Percentiles rank a stretch among this genome's conserved stretches.
Conservation (phyloP, 2,329 filamentous ascomycete species). For the Clonostachys chloroleuca region DNA sequence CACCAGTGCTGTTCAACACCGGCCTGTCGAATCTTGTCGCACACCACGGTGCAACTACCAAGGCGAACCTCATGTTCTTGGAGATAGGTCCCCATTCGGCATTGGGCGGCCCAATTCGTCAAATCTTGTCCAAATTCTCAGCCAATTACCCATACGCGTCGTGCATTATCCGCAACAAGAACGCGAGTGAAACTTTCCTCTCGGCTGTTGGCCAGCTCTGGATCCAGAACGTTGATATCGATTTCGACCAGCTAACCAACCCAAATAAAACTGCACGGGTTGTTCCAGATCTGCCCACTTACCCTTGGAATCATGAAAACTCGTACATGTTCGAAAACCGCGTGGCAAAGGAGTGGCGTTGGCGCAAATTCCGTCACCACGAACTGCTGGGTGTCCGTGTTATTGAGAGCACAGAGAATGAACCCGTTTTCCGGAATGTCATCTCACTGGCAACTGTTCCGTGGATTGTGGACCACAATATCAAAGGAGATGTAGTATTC, state of each 20-base stretch:
- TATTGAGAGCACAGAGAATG: conserved; percentile 31
- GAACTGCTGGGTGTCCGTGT: conserved; percentile 41
- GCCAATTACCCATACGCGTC: conserved; percentile 14
- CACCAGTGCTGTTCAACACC: conserved; percentile 9
- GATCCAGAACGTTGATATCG: conserved; percentile 7
- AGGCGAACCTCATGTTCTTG: conserved; percentile 13
- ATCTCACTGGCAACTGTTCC: conserved; percentile 43
- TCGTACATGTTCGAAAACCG: conserved; percentile 23
- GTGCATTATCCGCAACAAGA: conserved; percentile 13
- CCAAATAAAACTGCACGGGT: conserved; percentile 30
- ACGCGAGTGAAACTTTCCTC: conserved; percentile 20
- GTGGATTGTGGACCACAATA: conserved; percentile 53
- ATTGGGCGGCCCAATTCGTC: conserved; percentile 4
- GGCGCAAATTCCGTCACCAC: conserved; percentile 24
- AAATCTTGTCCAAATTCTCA: conserved; percentile 21
- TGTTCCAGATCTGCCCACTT: conserved; percentile 21
- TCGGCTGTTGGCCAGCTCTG: conserved; percentile 30
- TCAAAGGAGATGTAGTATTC: conserved; percentile 52
- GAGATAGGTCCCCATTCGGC: conserved; percentile 10
- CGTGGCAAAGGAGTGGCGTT: conserved; percentile 17
- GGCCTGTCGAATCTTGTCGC: conserved; percentile 5
- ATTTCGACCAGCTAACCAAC: conserved; percentile 3
- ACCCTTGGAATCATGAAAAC: conserved; percentile 27
- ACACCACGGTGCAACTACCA: too few species aligned
- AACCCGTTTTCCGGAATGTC: conserved; percentile 44